Evolutionary conservation across 78 protist species (phyloP).

Genomic region (Guillardia theta): DNA sequence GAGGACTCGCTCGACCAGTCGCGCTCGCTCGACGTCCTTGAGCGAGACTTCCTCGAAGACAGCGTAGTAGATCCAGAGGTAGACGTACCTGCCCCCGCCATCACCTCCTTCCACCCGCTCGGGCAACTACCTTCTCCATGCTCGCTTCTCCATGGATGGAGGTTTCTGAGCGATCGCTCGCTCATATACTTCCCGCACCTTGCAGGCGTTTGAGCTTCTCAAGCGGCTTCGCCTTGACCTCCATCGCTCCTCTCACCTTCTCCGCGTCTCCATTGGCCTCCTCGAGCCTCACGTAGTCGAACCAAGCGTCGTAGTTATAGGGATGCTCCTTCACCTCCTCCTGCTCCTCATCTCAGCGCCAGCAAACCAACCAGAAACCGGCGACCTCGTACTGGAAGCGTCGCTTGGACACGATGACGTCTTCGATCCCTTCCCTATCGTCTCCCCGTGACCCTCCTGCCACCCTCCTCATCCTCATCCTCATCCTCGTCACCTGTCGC

Average conservation of each 20-base stretch:
- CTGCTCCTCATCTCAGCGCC: neutral
- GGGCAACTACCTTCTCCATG: conserved; percentile 66
- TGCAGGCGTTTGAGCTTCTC: conserved; percentile 53
- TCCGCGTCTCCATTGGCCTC: conserved; percentile 76
- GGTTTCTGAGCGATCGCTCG: conserved; percentile 94
- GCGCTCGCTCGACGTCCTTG: neutral
- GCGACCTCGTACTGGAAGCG: conserved; percentile 91
- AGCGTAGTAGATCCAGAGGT: conserved; percentile 95
- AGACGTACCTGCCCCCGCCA: conserved; percentile 80
- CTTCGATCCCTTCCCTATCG: conserved; percentile 78
- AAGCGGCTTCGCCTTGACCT: conserved; percentile 88
- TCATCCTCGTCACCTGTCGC: conserved; percentile 55
- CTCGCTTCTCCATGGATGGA: conserved; percentile 81
- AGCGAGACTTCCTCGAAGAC: conserved; percentile 83
- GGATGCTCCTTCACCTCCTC: conserved; percentile 49
- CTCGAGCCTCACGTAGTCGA: conserved; percentile 92
- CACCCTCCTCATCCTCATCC: neutral
- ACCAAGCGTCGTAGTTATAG: conserved; percentile 94
- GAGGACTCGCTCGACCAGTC: too few species aligned
- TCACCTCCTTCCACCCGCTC: neutral
- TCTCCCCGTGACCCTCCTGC: neutral
- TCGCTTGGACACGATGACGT: conserved; percentile 75
- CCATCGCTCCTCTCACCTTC: too few species aligned
- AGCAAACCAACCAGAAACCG: neutral
- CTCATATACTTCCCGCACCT: conserved; percentile 91